A percentile compares a stretch with the other conserved stretches of the same genome.
phyloP scores from a whole-genome alignment of 768 basidiomycete genomes.

The Kwoniella europaea region DNA sequence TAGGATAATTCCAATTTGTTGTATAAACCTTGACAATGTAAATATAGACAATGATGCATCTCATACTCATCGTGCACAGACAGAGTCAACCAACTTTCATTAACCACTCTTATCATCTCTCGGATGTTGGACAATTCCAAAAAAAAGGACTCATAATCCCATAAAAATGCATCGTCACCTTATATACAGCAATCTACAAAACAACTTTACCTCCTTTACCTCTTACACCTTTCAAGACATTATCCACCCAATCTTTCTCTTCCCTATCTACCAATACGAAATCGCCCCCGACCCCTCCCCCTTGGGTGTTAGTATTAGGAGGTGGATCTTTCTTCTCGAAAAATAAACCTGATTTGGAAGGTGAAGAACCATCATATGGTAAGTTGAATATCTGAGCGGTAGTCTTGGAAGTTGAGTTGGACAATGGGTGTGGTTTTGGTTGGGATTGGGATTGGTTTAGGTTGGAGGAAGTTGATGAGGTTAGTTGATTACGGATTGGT shows the following conservation, averaged over 20 bases:
- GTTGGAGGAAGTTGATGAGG: slow-evolving; percentile 6
- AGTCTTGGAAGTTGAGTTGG: slow-evolving; percentile 25
- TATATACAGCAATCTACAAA: background rate
- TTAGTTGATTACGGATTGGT: slow-evolving; percentile 3
- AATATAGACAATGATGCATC: no score
- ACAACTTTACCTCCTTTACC: slow-evolving; percentile 39
- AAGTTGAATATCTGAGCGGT: slow-evolving; percentile 40
- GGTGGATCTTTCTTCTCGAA: slow-evolving; percentile 32
- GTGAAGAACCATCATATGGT: slow-evolving; percentile 11
- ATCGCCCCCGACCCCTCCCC: slow-evolving; percentile 25
- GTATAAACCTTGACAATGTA: no score
- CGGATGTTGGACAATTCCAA: no score
- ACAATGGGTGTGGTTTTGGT: slow-evolving; percentile 16
- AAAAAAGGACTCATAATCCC: no score
- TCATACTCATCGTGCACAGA: no score
- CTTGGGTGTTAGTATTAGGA: background rate
- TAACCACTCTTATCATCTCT: no score
- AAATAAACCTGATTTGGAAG: slow-evolving; percentile 36
- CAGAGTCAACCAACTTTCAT: no score
- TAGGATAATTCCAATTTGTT: no score
- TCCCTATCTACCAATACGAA: slow-evolving; percentile 50
- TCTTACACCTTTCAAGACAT: slow-evolving; percentile 44
- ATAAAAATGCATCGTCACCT: no score
- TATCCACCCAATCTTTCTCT: slow-evolving; percentile 50
- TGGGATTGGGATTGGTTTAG: background rate